Conservation (phyloP, 2,329 filamentous ascomycete species). For the Xylaria sp. region DNA sequence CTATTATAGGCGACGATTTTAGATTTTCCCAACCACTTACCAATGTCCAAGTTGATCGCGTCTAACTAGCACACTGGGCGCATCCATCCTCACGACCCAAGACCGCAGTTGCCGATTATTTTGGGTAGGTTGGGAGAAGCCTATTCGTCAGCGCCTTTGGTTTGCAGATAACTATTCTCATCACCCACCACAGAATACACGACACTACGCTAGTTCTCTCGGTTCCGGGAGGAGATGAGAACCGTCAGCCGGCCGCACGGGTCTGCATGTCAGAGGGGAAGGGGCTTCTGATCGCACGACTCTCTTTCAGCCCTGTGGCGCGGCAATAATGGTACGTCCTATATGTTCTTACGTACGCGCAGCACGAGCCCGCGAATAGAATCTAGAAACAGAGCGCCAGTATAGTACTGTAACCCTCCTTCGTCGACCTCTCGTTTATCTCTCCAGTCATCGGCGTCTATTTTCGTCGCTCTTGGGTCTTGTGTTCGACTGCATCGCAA, state of each 20-base stretch:
- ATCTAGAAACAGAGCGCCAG: slow-evolving; percentile 13
- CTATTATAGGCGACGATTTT: not conserved
- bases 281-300: slow-evolving; percentile 27
- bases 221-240: slow-evolving; percentile 19
- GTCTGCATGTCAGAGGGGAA: slow-evolving; percentile 37
- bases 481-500: slow-evolving; percentile 23
- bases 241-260: slow-evolving; percentile 23
- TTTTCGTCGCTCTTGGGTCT: slow-evolving; percentile 10
- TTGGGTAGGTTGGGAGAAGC: slow-evolving; percentile 21
- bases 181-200: not conserved
- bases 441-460: slow-evolving; percentile 13
- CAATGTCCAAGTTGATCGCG: not conserved
- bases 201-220: slow-evolving; percentile 21
- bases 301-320: slow-evolving; percentile 38
- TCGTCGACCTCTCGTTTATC: slow-evolving; percentile 16
- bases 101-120: slow-evolving; percentile 18
- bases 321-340: slow-evolving; percentile 19
- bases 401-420: slow-evolving; percentile 15
- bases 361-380: slow-evolving; percentile 23
- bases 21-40: not conserved
- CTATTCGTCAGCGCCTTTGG: slow-evolving; percentile 27
- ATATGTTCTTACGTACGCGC: slow-evolving; percentile 3
- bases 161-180: slow-evolving; percentile 15
- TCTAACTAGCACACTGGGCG: slow-evolving; percentile 4
- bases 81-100: slow-evolving; percentile 6